Percentiles rank a stretch among this genome's conserved stretches.
Conservation (phyloP, 441 rosid genomes). For the Erodium moschatum region DNA sequence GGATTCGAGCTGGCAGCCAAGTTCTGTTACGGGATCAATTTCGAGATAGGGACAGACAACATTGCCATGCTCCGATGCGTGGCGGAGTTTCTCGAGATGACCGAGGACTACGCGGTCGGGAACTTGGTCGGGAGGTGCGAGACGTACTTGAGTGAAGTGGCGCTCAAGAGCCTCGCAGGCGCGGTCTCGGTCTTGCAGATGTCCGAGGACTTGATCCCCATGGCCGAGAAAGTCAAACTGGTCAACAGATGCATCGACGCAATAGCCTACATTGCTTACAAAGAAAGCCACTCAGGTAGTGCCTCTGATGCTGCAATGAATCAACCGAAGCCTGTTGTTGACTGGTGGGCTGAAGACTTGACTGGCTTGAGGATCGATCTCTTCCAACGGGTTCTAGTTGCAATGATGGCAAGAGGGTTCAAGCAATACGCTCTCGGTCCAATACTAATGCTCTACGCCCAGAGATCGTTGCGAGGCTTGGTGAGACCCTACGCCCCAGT, state of each 20-base stretch:
- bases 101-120: slow-evolving; percentile 48
- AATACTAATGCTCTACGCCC: slow-evolving; percentile 81
- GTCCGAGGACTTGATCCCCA: slow-evolving; percentile 39
- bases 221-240: slow-evolving; percentile 54
- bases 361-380: slow-evolving; percentile 44
- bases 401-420: slow-evolving; percentile 59
- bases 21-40: slow-evolving; percentile 68
- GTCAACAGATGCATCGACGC: slow-evolving; percentile 53
- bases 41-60: slow-evolving; percentile 54
- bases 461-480: slow-evolving; percentile 87
- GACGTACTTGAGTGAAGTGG: slow-evolving; percentile 60
- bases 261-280: slow-evolving; percentile 55
- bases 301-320: slow-evolving; percentile 27
- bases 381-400: slow-evolving; percentile 49
- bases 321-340: slow-evolving; percentile 37
- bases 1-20: slow-evolving; percentile 40
- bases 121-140: slow-evolving; percentile 51
- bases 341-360: slow-evolving; percentile 78
- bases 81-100: slow-evolving; percentile 67
- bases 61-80: slow-evolving; percentile 48
- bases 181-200: slow-evolving; percentile 47
- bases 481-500: slow-evolving; percentile 44
- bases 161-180: slow-evolving; percentile 60
- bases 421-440: slow-evolving; percentile 59
- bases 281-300: slow-evolving; percentile 54